A percentile compares a stretch with the other conserved stretches of the same genome.
Evolutionary conservation across 441 rosid genomes (phyloP).

Genomic region (Syzygium malaccense): DNA sequence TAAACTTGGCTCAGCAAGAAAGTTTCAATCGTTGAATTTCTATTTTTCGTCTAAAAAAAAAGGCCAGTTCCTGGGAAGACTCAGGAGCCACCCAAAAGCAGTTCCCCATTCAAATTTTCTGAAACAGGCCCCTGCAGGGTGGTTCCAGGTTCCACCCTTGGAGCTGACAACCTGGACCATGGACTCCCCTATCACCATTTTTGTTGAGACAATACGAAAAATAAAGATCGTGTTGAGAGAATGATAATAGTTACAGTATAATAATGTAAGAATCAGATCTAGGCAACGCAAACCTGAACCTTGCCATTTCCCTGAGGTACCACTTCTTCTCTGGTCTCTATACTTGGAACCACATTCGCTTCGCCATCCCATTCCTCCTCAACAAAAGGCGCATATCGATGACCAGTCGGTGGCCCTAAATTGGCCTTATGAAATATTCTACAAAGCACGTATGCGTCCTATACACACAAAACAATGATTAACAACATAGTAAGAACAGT

Average conservation of each 20-base stretch:
- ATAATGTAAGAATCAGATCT: neutral
- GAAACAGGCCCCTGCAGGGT: neutral
- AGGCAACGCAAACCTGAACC: constrained; percentile 39
- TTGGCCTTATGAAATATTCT: constrained; percentile 86
- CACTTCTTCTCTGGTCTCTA: constrained; percentile 41
- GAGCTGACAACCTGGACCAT: neutral
- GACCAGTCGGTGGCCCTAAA: constrained; percentile 87
- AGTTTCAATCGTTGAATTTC: neutral
- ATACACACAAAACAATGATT: neutral
- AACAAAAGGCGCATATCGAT: constrained; percentile 79
- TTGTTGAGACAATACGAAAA: neutral
- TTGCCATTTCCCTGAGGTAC: constrained; percentile 13
- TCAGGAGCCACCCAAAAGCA: neutral
- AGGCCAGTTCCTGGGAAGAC: neutral
- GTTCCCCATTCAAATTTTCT: neutral
- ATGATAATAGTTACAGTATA: neutral
- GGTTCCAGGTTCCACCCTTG: neutral
- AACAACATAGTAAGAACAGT: neutral
- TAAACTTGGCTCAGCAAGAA: neutral
- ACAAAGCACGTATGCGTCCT: constrained; percentile 75
- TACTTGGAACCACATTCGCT: constrained; percentile 58
- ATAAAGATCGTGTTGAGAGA: neutral
- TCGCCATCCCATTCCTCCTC: constrained; percentile 89
- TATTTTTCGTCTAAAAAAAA: neutral
- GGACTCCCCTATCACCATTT: neutral